Base-by-base conservation (phyloP, 345 rosid genomes). In the Carallia brachiata region DNA sequence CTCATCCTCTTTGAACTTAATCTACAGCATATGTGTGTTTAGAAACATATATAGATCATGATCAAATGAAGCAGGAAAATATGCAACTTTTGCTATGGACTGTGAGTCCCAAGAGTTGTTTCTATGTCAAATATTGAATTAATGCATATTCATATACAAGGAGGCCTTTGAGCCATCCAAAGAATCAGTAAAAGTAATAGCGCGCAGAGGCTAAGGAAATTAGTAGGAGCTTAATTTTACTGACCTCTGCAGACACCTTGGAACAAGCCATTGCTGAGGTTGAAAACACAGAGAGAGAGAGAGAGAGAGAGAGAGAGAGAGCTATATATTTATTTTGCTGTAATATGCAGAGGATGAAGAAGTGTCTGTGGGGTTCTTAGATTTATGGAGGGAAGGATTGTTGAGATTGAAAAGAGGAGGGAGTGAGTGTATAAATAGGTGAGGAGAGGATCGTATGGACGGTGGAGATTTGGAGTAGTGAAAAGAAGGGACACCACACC, bases 211-310 rank as follows among this genome's bases (percentile, higher is more conserved):
- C 16, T 56, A 23, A 23, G 23, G 23, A 23, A 23, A 23, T 23
- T 23, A 3, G 6, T 16, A 31, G 63, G 48, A 60, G 15, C 7
- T 44, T 44, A 44, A 2, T 36, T 53, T 58, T 47, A 78, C 92
- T 81, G 56, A 90, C 93, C 78, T 88, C 80, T 57, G 73, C 82
- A 66, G 75, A 79, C 34, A 83, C 74, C 77, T 84, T 92, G 27
- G 87, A 75, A 77, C 89, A 87, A 65, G 80, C 85, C 87, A 85
- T 85, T 69, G 63, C 39, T 63, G 64, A 64, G 40, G 47, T 48
- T 70, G 68, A 31, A 44, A 36, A 15, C 31, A 56, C 6, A 27
- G 16, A 27, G 60, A 56, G 32, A 44, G 50, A 8, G 47, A 44
- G 50, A 44, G 50, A 44, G 50, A 10, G 50, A 6, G 40, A 44